These are phyloP conservation scores for Trichoderma guizhouense DNA, from an alignment of 2,329 filamentous ascomycete species.

Conservation along the genomic window DNA sequence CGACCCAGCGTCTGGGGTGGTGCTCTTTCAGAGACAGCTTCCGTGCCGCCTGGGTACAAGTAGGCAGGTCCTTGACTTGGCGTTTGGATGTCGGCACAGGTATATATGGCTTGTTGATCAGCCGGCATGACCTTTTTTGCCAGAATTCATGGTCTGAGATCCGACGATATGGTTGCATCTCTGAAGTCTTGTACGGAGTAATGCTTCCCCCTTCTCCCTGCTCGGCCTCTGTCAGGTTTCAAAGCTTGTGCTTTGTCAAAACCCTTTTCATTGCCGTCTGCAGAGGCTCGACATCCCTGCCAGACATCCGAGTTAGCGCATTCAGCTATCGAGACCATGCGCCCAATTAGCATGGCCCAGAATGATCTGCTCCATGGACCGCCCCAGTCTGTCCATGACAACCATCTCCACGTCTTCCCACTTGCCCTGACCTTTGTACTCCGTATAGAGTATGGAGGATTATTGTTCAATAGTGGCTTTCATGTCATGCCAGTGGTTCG, in stretches of 20 bases:
- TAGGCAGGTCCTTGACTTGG: not conserved
- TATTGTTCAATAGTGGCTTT: not conserved
- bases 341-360: constrained; percentile 25
- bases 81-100: constrained; percentile 16
- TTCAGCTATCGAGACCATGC: constrained; percentile 24
- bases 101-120: constrained; percentile 20
- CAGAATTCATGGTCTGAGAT: not conserved
- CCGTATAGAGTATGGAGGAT: constrained; percentile 2
- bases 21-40: constrained; percentile 23
- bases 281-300: constrained; percentile 20
- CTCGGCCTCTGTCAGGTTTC: not conserved
- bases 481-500: not conserved
- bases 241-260: constrained; percentile 3
- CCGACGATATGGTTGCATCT: not conserved
- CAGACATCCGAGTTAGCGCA: constrained; percentile 20
- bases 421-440: not conserved
- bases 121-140: constrained; percentile 22
- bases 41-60: not conserved
- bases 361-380: constrained; percentile 25
- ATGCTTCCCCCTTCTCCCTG: not conserved
- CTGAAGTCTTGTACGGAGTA: not conserved
- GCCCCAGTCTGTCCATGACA: constrained; percentile 8
- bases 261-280: not conserved
- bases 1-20: constrained; percentile 33
- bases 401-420: constrained; percentile 4